Evolutionary conservation across 2,329 filamentous ascomycete species (phyloP).

Genomic region (Exophiala alcalophila): DNA sequence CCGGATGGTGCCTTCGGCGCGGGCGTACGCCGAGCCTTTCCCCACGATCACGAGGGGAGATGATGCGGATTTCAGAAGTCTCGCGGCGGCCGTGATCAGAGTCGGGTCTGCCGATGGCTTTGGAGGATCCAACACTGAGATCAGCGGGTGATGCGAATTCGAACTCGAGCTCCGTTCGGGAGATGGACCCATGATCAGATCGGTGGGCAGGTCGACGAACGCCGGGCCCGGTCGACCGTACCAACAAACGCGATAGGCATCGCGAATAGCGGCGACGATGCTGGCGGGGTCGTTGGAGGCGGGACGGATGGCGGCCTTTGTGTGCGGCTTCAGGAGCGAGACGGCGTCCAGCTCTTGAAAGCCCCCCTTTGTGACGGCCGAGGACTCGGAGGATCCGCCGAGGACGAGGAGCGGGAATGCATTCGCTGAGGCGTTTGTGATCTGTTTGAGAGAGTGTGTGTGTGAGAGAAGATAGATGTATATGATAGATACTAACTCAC

Average conservation of each 20-base stretch:
- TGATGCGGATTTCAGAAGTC: slow-evolving; percentile 48
- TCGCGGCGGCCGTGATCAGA: slow-evolving; percentile 42
- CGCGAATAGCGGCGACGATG: slow-evolving; percentile 42
- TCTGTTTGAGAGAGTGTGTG: slow-evolving; percentile 29
- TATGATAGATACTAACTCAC: slow-evolving; percentile 36
- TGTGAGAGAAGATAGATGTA: slow-evolving; percentile 19
- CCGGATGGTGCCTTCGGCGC: slow-evolving; percentile 47
- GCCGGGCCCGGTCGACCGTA: slow-evolving; percentile 54
- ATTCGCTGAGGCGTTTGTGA: slow-evolving; percentile 54
- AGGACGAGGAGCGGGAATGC: slow-evolving; percentile 55
- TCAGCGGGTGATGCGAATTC: slow-evolving; percentile 1
- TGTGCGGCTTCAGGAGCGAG: slow-evolving; percentile 52
- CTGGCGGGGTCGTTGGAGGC: slow-evolving; percentile 47
- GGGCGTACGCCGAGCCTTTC: slow-evolving; percentile 56
- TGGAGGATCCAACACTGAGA: slow-evolving; percentile 36
- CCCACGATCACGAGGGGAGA: slow-evolving; percentile 54
- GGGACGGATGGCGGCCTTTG: slow-evolving; percentile 52
- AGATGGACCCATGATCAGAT: slow-evolving; percentile 49
- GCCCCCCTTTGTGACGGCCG: slow-evolving; percentile 51
- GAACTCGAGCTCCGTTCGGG: slow-evolving; percentile 18
- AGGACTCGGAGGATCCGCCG: slow-evolving; percentile 53
- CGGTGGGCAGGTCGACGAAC: slow-evolving; percentile 56
- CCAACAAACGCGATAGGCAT: slow-evolving; percentile 53
- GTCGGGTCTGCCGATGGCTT: slow-evolving; percentile 46
- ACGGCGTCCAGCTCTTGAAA: slow-evolving; percentile 60